These are phyloP conservation scores for Trypethelium eluteriae DNA, from an alignment of 495 filamentous ascomycete genomes.

Conservation along the genomic window DNA sequence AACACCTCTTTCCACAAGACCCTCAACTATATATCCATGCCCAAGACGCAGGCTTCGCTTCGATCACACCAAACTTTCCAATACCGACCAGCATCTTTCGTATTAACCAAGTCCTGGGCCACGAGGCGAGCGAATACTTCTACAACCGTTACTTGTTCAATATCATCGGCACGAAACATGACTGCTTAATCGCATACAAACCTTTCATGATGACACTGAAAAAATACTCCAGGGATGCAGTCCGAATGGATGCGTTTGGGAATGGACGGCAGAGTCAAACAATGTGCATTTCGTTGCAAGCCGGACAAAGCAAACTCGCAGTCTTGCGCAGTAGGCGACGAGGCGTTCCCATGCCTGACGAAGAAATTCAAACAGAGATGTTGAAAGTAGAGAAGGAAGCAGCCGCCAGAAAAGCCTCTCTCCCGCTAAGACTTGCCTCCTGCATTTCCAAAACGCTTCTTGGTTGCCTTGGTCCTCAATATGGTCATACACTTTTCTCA, in stretches of 20 bases:
- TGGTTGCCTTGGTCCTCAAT: no score
- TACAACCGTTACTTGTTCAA: slow-evolving; percentile 26
- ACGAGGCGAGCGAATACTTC: slow-evolving; percentile 19
- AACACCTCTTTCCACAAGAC: slow-evolving; percentile 19
- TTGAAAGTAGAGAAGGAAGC: background rate
- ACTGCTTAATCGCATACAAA: slow-evolving; percentile 20
- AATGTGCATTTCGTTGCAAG: slow-evolving; percentile 24
- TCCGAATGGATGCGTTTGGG: slow-evolving; percentile 23
- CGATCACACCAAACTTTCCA: background rate
- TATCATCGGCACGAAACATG: slow-evolving; percentile 20
- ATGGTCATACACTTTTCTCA: no score
- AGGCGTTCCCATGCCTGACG: slow-evolving; percentile 18
- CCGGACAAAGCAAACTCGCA: slow-evolving; percentile 16
- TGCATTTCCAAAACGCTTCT: background rate
- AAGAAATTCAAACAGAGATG: slow-evolving; percentile 18
- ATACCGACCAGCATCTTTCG: slow-evolving; percentile 12
- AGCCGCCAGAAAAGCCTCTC: background rate
- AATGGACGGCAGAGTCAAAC: slow-evolving; percentile 24
- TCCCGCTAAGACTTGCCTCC: background rate
- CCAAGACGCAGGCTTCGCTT: background rate
- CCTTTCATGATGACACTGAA: slow-evolving; percentile 15
- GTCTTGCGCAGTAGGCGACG: slow-evolving; percentile 15
- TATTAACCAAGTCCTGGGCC: slow-evolving; percentile 9
- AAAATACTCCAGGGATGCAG: slow-evolving; percentile 18
- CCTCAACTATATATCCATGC: slow-evolving; percentile 24